phyloP scores from a whole-genome alignment of 352 stramenopile genomes.

The Pilasporangium apinafurcum region DNA sequence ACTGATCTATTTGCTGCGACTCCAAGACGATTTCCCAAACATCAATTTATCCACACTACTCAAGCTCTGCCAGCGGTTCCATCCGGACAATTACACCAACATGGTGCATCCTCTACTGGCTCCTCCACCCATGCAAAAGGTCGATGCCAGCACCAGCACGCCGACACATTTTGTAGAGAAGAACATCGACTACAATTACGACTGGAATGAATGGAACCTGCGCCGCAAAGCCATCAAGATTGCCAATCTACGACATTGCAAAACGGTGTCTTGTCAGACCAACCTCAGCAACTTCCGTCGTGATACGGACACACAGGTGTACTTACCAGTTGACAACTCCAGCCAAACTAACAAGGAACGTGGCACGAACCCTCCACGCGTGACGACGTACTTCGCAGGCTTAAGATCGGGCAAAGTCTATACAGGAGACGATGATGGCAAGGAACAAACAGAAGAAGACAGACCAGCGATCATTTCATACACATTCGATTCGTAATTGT shows the following conservation, averaged over 20 bases:
- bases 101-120: conserved; percentile 59
- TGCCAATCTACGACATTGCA: conserved; percentile 88
- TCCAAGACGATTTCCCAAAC: conserved; percentile 84
- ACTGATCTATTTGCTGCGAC: conserved; percentile 88
- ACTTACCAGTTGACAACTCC: conserved; percentile 38
- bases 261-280: conserved; percentile 87
- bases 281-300: conserved; percentile 83
- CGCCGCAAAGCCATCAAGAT: conserved; percentile 86
- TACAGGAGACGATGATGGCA: conserved; percentile 16
- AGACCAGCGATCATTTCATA: conserved; percentile 58
- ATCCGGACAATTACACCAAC: conserved; percentile 16
- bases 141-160: conserved; percentile 86
- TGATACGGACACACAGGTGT: conserved; percentile 87
- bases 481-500: conserved; percentile 62
- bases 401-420: conserved; percentile 30
- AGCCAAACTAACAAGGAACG: conserved; percentile 81
- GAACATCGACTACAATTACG: conserved; percentile 88
- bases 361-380: conserved; percentile 80
- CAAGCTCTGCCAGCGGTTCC: conserved; percentile 46
- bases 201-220: conserved; percentile 95
- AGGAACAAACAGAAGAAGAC: conserved; percentile 18
- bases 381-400: conserved; percentile 77
- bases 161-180: conserved; percentile 91
- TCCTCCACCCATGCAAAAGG: conserved; percentile 43
- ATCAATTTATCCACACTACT: conserved; percentile 68